A percentile compares a stretch with the other conserved stretches of the same genome.
Conservation (phyloP, 495 filamentous ascomycete species). For the Trichoderma reesei region DNA sequence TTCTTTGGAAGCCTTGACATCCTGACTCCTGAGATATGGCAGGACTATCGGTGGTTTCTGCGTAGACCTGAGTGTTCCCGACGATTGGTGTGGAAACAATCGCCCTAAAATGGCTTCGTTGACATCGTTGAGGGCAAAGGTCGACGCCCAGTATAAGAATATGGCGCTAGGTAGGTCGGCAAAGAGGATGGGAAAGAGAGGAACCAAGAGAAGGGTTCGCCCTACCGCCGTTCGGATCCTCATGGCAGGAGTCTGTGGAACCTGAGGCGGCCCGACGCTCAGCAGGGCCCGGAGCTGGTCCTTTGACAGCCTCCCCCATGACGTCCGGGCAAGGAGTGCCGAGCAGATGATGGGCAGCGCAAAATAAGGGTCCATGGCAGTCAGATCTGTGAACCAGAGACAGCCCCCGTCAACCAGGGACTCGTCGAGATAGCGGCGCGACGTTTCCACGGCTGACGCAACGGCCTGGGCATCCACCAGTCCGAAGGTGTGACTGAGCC, state of each 20-base stretch:
- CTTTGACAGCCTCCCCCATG: neutral
- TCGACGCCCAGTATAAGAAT: constrained; percentile 11
- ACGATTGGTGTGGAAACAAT: neutral
- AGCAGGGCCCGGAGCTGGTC: neutral
- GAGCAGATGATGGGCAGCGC: constrained; percentile 54
- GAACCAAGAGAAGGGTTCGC: constrained; percentile 9
- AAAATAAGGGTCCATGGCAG: constrained; percentile 57
- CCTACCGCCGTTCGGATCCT: constrained; percentile 9
- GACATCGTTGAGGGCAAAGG: neutral
- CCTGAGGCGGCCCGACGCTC: constrained; percentile 16
- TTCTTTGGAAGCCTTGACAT: neutral
- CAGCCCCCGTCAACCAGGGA: constrained; percentile 57
- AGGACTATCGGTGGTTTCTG: neutral
- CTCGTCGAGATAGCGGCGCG: constrained; percentile 33
- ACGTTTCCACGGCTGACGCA: neutral
- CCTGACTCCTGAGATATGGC: neutral
- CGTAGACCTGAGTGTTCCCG: neutral
- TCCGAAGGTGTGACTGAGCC: neutral
- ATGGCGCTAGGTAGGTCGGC: constrained; percentile 4
- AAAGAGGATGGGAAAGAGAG: constrained; percentile 4
- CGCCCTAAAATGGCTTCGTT: neutral
- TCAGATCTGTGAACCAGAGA: constrained; percentile 74
- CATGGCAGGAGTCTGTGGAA: constrained; percentile 23
- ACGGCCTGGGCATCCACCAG: constrained; percentile 5
- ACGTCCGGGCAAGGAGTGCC: constrained; percentile 15